phyloP scores from a whole-genome alignment of 2,329 filamentous ascomycete genomes.

The Tolypocladium tundrense region DNA sequence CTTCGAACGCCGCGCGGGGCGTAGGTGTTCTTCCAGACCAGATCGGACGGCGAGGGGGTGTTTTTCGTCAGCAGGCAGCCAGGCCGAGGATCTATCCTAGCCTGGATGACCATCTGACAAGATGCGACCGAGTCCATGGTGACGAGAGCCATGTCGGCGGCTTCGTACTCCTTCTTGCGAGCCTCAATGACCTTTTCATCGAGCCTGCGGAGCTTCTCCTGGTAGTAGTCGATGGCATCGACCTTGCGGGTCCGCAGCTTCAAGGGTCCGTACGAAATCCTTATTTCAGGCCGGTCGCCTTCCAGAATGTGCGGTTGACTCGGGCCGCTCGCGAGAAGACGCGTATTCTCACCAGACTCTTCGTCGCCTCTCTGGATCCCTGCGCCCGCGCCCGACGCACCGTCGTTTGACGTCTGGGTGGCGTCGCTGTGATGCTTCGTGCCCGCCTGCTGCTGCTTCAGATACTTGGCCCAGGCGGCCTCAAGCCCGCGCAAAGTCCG shows the following conservation, averaged over 20 bases:
- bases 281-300: slow-evolving; percentile 53
- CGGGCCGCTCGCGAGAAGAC: slow-evolving; percentile 42
- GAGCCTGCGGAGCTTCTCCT: slow-evolving; percentile 68
- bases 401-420: slow-evolving; percentile 2
- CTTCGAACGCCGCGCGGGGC: slow-evolving; percentile 63
- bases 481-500: slow-evolving; percentile 63
- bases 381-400: slow-evolving; percentile 14
- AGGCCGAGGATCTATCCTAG: slow-evolving; percentile 82
- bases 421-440: slow-evolving; percentile 4
- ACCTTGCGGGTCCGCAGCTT: slow-evolving; percentile 61
- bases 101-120: slow-evolving; percentile 91
- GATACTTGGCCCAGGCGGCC: slow-evolving; percentile 67
- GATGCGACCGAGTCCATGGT: slow-evolving; percentile 95
- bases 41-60: slow-evolving; percentile 79
- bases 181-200: slow-evolving; percentile 65
- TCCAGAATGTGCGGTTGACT: slow-evolving; percentile 23
- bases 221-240: slow-evolving; percentile 91
- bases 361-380: slow-evolving; percentile 23
- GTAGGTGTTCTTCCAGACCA: slow-evolving; percentile 96
- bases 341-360: slow-evolving; percentile 45
- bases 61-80: slow-evolving; percentile 75
- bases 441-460: slow-evolving; percentile 15
- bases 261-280: slow-evolving; percentile 70
- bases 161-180: slow-evolving; percentile 63
- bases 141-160: slow-evolving; percentile 83